These are phyloP conservation scores for Aspergillus sclerotiicarbonarius DNA, from an alignment of 495 filamentous ascomycete genomes.

Conservation along the genomic window DNA sequence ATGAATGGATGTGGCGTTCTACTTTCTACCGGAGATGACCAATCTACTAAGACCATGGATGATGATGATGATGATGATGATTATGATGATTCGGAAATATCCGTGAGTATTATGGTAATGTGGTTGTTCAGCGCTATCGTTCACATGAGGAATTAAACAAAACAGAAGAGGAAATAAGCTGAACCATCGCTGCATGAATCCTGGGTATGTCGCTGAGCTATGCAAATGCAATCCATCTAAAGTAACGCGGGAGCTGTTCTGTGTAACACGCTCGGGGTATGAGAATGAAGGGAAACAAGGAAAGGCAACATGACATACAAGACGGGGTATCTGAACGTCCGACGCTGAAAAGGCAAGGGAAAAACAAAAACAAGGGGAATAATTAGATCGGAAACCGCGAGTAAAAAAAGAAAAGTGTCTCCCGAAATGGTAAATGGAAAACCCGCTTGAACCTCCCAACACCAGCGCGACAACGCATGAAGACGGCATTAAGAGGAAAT, in stretches of 20 bases:
- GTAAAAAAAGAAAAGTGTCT: constrained; percentile 3
- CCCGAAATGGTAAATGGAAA: constrained; percentile 16
- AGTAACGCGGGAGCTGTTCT: constrained; percentile 19
- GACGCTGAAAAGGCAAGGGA: background rate
- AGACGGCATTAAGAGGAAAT: constrained; percentile 1
- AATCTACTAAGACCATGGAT: background rate
- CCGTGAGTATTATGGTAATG: background rate
- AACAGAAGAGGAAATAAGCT: background rate
- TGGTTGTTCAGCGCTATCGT: constrained; percentile 4
- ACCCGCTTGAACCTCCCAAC: constrained; percentile 7
- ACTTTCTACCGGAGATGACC: too few relatives aligned
- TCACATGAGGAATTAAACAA: constrained; percentile 2
- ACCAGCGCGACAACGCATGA: constrained; percentile 16
- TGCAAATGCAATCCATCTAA: constrained; percentile 15
- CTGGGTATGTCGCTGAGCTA: constrained; percentile 22
- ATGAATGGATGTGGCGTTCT: too few relatives aligned
- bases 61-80: background rate
- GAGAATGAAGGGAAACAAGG: constrained; percentile 6
- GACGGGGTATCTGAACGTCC: constrained; percentile 27
- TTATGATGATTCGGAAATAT: background rate
- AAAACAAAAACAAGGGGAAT: constrained; percentile 3
- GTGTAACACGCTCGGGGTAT: constrained; percentile 26
- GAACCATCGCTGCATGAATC: constrained; percentile 5
- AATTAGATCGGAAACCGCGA: background rate
- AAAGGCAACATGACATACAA: constrained; percentile 13